A percentile compares a stretch with the other conserved stretches of the same genome.
Evolutionary conservation across 495 filamentous ascomycete genomes (phyloP).

Genomic region (Cenococcum geophilum): DNA sequence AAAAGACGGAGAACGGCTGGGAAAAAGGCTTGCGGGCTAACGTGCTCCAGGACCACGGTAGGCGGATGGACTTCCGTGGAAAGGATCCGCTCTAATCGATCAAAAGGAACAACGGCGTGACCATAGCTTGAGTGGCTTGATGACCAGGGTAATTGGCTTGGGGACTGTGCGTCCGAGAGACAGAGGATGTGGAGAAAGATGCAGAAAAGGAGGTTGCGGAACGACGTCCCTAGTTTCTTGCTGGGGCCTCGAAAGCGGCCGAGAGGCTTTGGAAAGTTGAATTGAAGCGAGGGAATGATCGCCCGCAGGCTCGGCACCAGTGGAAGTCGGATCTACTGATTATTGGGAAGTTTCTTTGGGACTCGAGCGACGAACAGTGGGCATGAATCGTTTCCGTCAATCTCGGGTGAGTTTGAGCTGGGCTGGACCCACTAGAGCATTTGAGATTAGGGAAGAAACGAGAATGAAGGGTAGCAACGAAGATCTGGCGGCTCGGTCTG

Average conservation of each 20-base stretch:
- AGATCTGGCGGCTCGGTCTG: slow-evolving; percentile 9
- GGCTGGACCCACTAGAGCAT: slow-evolving; percentile 18
- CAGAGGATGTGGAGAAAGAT: slow-evolving; percentile 12
- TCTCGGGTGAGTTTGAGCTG: slow-evolving; percentile 25
- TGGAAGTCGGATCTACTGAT: not conserved
- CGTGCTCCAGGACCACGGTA: slow-evolving; percentile 35
- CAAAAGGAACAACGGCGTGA: slow-evolving; percentile 30
- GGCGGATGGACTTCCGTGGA: slow-evolving; percentile 28
- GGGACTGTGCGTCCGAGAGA: slow-evolving; percentile 29
- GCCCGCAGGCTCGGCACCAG: not conserved
- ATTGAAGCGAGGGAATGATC: slow-evolving; percentile 1
- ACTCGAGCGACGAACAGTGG: slow-evolving; percentile 13
- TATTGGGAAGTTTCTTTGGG: not conserved
- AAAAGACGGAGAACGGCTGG: slow-evolving; percentile 30
- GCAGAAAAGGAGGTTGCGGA: slow-evolving; percentile 19
- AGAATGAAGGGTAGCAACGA: slow-evolving; percentile 22
- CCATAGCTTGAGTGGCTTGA: slow-evolving; percentile 33
- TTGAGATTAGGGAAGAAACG: slow-evolving; percentile 30
- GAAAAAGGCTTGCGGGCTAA: slow-evolving; percentile 21
- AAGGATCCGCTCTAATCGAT: slow-evolving; percentile 25
- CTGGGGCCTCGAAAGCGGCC: slow-evolving; percentile 20
- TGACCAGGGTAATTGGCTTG: slow-evolving; percentile 19
- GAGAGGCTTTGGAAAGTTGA: slow-evolving; percentile 6
- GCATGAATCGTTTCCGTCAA: slow-evolving; percentile 33
- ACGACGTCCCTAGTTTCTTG: slow-evolving; percentile 1